Percentiles rank a stretch among this genome's conserved stretches.
These are phyloP conservation scores for Ailanthus altissimus DNA, from an alignment of 345 rosid genomes.

Conservation along the genomic window DNA sequence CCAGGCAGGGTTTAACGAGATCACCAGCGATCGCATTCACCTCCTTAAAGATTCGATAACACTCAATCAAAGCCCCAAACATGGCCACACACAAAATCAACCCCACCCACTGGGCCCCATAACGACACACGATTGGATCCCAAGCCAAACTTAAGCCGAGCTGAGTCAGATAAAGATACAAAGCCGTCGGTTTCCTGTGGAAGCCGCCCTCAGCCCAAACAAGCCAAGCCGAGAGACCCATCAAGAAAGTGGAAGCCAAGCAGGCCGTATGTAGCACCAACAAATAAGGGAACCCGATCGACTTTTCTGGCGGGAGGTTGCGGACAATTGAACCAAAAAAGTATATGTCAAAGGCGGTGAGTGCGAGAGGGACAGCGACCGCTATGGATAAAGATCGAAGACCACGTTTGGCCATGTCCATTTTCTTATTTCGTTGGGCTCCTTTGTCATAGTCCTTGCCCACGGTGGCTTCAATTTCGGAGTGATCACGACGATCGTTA, in stretches of 20 bases:
- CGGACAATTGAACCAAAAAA: conserved; percentile 45
- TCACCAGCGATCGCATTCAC: conserved; percentile 69
- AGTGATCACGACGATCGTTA: conserved; percentile 24
- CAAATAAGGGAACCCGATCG: conserved; percentile 62
- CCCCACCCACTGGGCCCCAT: conserved; percentile 53
- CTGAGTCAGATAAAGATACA: conserved; percentile 59
- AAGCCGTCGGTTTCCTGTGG: conserved; percentile 54
- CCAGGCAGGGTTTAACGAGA: conserved; percentile 74
- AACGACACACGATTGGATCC: conserved; percentile 53
- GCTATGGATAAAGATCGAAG: conserved; percentile 61
- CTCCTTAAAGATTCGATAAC: conserved; percentile 50
- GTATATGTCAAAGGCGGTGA: conserved; percentile 51
- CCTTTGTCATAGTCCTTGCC: conserved; percentile 20
- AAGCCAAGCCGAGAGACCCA: conserved; percentile 86
- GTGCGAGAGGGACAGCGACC: conserved; percentile 57
- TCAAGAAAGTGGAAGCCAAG: conserved; percentile 51
- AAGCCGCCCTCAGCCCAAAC: conserved; percentile 93
- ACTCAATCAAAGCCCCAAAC: conserved; percentile 54
- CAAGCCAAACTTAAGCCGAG: conserved; percentile 51
- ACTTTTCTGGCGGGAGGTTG: conserved; percentile 25
- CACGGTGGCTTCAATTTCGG: conserved; percentile 11
- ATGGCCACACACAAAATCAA: conserved; percentile 42
- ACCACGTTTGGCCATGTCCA: conserved; percentile 74
- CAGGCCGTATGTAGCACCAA: conserved; percentile 63
- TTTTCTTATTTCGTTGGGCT: conserved; percentile 40